Evolutionary conservation across 2,329 filamentous ascomycete genomes (phyloP).

Genomic region (Rhinocladiella similis): DNA sequence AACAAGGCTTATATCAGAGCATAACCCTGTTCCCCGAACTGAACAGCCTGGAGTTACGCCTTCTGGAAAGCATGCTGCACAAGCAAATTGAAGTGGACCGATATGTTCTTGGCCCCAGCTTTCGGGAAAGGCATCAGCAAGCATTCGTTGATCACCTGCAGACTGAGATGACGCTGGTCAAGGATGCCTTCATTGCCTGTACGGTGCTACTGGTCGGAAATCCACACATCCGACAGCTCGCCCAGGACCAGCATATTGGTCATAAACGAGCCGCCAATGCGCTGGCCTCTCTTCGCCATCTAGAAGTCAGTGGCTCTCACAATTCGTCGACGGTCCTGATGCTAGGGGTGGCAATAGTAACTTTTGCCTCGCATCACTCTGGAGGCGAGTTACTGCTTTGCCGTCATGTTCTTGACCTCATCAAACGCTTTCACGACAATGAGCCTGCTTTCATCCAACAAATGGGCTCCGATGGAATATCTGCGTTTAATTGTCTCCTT

Average conservation of each 20-base stretch:
- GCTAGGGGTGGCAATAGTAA: constrained; percentile 6
- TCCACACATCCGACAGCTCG: neutral
- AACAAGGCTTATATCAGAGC: neutral
- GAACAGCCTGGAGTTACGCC: neutral
- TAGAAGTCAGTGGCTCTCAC: neutral
- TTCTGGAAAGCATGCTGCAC: constrained; percentile 1
- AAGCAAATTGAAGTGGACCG: constrained; percentile 4
- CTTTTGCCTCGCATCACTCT: constrained; percentile 6
- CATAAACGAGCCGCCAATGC: constrained; percentile 3
- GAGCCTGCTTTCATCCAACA: neutral
- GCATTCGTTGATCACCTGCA: constrained; percentile 5
- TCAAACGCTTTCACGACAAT: constrained; percentile 3
- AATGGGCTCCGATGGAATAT: constrained; percentile 3
- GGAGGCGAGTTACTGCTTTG: constrained; percentile 7
- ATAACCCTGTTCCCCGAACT: constrained; percentile 2
- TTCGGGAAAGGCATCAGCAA: constrained; percentile 5
- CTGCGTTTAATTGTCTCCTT: constrained; percentile 2
- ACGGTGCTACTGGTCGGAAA: neutral
- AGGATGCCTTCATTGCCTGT: constrained; percentile 8
- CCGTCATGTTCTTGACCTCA: constrained; percentile 1
- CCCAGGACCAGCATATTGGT: neutral
- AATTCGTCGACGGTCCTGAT: constrained; percentile 4
- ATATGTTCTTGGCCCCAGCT: constrained; percentile 7
- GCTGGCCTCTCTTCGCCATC: constrained; percentile 4
- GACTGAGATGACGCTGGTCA: neutral